Base-by-base conservation (phyloP, 176 grass and related monocot species). In the Phyllostachys edulis region DNA sequence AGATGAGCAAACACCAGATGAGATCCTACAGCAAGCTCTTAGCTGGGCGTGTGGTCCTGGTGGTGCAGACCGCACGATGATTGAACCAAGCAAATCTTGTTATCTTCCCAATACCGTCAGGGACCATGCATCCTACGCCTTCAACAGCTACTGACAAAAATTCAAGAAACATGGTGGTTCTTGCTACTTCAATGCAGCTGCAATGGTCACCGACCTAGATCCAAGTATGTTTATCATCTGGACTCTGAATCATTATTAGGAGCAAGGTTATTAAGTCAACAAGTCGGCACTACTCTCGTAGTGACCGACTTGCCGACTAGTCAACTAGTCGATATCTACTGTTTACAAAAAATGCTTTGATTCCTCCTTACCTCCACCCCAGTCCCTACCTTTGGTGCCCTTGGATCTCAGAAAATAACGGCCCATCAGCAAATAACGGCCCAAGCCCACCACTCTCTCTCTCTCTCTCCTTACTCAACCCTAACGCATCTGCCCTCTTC, bases 61-160 rank as follows among this genome's bases (percentile, higher is more conserved):
- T 80, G 81, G 82, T 70, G 92, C 85, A 82, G 76, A 92, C 67
- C 92, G 89, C 69, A 83, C 8, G 60, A 71, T 86, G 67, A 89
- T 94, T 80, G 78, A 90, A 71, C 80, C 73, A 27, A 88, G 86
- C 32, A 92, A 85, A 63, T 87, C 83, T 8, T 97, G 88, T 71
- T 94, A 94, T 67, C 83, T 90, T 84, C 80, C 90, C 23, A 90
- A 87, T 81, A 92, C 71, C 60, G 69, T 86, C 57, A 95, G 70
- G 65, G 63, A 92, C 69, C 82, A 90, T 56, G 85, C 90, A 70
- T 90, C 88, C 42, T 90, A 80, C 41, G 66, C 83, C 61, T 82
- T 94, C 76, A 94, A 94, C 73, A 94, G 83, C 77, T 97, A 89
- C 64, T 88, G 88, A 90, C 86, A 90, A 80, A 97, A 92, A 61